Percentiles rank a stretch among this genome's conserved stretches.
These are phyloP conservation scores for Picochlorum sp. DNA, from an alignment of 139 green algal genomes.

Conservation along the genomic window DNA sequence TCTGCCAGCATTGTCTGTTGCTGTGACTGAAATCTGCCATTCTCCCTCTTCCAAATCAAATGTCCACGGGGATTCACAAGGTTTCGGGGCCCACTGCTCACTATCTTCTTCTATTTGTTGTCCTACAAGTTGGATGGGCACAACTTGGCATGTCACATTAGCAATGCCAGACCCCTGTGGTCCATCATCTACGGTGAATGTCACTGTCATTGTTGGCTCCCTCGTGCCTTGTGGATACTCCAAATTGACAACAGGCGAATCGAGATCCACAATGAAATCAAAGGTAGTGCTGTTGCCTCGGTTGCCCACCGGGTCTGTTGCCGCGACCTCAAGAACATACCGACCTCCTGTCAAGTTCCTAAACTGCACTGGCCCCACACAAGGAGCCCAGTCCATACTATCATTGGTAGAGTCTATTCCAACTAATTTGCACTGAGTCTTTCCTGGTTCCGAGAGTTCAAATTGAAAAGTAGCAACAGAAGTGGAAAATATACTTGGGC, in stretches of 20 bases:
- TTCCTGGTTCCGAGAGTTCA: slow-evolving; percentile 11
- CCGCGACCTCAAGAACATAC: slow-evolving; percentile 16
- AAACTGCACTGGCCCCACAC: slow-evolving; percentile 8
- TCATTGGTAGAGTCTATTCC: background rate
- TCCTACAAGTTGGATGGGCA: background rate
- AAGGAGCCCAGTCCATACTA: slow-evolving; percentile 3
- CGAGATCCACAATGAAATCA: slow-evolving; percentile 17
- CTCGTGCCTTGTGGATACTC: slow-evolving; percentile 8
- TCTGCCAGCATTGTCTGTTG: slow-evolving; percentile 18
- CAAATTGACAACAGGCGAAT: slow-evolving; percentile 12
- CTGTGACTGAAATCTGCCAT: slow-evolving; percentile 22
- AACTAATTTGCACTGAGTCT: slow-evolving; percentile 19
- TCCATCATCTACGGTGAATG: slow-evolving; percentile 19
- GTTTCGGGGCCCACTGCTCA: background rate
- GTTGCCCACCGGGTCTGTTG: slow-evolving; percentile 28
- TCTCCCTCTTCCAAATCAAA: slow-evolving; percentile 26
- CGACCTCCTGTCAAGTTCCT: slow-evolving; percentile 25
- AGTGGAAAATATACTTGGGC: background rate
- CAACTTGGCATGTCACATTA: slow-evolving; percentile 27
- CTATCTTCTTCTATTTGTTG: background rate
- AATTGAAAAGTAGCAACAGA: slow-evolving; percentile 8
- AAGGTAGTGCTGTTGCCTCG: slow-evolving; percentile 2
- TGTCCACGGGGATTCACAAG: slow-evolving; percentile 20
- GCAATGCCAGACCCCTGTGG: slow-evolving; percentile 13
- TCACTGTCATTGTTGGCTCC: slow-evolving; percentile 16